A percentile compares a stretch with the other conserved stretches of the same genome.
phyloP scores from a whole-genome alignment of 208 protist species.

The Trypanosoma boissoni region DNA sequence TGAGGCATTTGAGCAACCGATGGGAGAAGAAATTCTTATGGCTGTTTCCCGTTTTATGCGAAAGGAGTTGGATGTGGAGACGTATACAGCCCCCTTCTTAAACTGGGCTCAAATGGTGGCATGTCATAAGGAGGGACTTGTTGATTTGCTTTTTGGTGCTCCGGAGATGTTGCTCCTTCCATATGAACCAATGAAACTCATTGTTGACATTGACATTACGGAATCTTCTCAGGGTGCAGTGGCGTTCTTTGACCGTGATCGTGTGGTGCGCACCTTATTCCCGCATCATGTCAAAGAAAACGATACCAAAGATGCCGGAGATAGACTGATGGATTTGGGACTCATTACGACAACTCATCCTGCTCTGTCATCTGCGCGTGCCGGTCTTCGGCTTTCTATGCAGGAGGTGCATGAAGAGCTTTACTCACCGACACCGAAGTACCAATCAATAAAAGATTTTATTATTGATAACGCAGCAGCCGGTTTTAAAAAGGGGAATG shows the following conservation, averaged over 20 bases:
- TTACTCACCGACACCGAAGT: slow-evolving; percentile 37
- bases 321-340: slow-evolving; percentile 76
- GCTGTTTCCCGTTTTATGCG: slow-evolving; percentile 73
- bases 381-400: slow-evolving; percentile 38
- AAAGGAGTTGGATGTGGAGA: slow-evolving; percentile 54
- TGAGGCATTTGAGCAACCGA: slow-evolving; percentile 66
- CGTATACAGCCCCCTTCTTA: slow-evolving; percentile 76
- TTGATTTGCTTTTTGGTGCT: slow-evolving; percentile 65
- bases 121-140: slow-evolving; percentile 72
- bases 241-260: slow-evolving; percentile 61
- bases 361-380: slow-evolving; percentile 62
- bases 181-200: slow-evolving; percentile 65
- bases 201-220: slow-evolving; percentile 68
- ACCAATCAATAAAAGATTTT: slow-evolving; percentile 54
- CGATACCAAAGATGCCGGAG: slow-evolving; percentile 49
- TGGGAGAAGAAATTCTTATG: slow-evolving; percentile 80
- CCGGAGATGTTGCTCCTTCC: slow-evolving; percentile 83
- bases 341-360: slow-evolving; percentile 72
- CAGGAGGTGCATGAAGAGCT: slow-evolving; percentile 73
- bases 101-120: slow-evolving; percentile 88
- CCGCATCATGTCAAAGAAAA: slow-evolving; percentile 53
- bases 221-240: slow-evolving; percentile 32
- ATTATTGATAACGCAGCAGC: slow-evolving; percentile 32
- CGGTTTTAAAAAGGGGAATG: slow-evolving; percentile 26
- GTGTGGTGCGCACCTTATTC: slow-evolving; percentile 67